Percentiles rank a stretch among this genome's conserved stretches.
Conservation (phyloP, 2,329 filamentous ascomycete species). For the Beauveria australis region DNA sequence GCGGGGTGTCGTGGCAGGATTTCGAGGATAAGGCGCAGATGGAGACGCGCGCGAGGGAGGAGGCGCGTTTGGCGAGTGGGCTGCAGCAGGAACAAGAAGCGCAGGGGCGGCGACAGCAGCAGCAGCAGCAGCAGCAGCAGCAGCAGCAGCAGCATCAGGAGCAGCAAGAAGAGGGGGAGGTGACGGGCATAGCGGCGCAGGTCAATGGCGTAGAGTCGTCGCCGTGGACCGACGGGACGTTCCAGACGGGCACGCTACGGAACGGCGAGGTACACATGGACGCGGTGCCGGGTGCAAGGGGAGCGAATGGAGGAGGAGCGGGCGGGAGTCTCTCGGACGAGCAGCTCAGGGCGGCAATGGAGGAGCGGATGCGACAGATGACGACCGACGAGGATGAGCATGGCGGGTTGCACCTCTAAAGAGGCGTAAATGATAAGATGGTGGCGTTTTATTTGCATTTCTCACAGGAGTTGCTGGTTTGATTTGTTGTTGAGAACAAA, state of each 20-base stretch:
- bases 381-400: slow-evolving; percentile 37
- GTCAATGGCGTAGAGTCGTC: slow-evolving; percentile 21
- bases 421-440: neutral
- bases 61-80: neutral
- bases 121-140: neutral
- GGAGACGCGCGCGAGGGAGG: slow-evolving; percentile 13
- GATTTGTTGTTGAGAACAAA: too few relatives aligned
- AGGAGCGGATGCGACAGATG: slow-evolving; percentile 43
- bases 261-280: slow-evolving; percentile 42
- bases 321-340: slow-evolving; percentile 50
- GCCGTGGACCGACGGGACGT: slow-evolving; percentile 56
- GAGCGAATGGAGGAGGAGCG: neutral
- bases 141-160: neutral
- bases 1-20: slow-evolving; percentile 50
- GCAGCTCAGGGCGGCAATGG: slow-evolving; percentile 47
- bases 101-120: neutral
- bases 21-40: slow-evolving; percentile 38
- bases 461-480: too few relatives aligned
- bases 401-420: slow-evolving; percentile 54
- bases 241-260: slow-evolving; percentile 50
- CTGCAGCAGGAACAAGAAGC: neutral
- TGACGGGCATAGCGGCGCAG: neutral
- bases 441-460: too few relatives aligned
- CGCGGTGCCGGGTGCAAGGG: slow-evolving; percentile 9
- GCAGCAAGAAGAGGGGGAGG: neutral